Percentiles rank a stretch among this genome's conserved stretches.
Evolutionary conservation across 2,329 filamentous ascomycete genomes (phyloP).

Genomic region (Exophiala bonariae): DNA sequence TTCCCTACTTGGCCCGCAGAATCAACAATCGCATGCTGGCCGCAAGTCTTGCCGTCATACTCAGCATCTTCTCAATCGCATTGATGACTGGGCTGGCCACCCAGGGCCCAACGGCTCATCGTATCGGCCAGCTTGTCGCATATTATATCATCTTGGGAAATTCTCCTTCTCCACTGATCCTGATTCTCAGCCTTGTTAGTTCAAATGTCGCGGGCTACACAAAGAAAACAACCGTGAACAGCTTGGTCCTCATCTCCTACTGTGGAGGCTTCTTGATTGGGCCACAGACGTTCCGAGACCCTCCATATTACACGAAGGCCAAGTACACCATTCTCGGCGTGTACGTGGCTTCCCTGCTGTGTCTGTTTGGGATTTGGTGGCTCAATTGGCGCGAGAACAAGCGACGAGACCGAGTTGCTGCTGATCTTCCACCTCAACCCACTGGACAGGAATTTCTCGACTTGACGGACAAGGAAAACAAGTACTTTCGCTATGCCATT

Average conservation of each 20-base stretch:
- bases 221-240: slow-evolving; percentile 56
- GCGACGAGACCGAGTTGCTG: slow-evolving; percentile 50
- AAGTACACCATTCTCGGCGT: slow-evolving; percentile 58
- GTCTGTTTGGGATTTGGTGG: slow-evolving; percentile 51
- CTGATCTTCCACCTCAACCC: slow-evolving; percentile 11
- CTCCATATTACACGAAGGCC: slow-evolving; percentile 49
- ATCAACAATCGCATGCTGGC: slow-evolving; percentile 53
- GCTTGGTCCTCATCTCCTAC: slow-evolving; percentile 54
- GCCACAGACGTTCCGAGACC: slow-evolving; percentile 55
- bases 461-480: slow-evolving; percentile 36
- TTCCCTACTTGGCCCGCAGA: slow-evolving; percentile 51
- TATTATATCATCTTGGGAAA: slow-evolving; percentile 59
- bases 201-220: slow-evolving; percentile 57
- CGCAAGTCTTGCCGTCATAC: slow-evolving; percentile 55
- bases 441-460: slow-evolving; percentile 30
- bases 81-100: slow-evolving; percentile 52
- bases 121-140: slow-evolving; percentile 54
- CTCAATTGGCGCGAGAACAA: slow-evolving; percentile 59
- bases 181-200: slow-evolving; percentile 54
- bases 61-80: slow-evolving; percentile 55
- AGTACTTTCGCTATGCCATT: slow-evolving; percentile 33
- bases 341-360: slow-evolving; percentile 52
- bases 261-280: slow-evolving; percentile 47
- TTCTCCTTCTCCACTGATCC: slow-evolving; percentile 53
- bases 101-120: slow-evolving; percentile 55